Evolutionary conservation across 768 basidiomycete species (phyloP).

Genomic region (Tulasnella sp.): DNA sequence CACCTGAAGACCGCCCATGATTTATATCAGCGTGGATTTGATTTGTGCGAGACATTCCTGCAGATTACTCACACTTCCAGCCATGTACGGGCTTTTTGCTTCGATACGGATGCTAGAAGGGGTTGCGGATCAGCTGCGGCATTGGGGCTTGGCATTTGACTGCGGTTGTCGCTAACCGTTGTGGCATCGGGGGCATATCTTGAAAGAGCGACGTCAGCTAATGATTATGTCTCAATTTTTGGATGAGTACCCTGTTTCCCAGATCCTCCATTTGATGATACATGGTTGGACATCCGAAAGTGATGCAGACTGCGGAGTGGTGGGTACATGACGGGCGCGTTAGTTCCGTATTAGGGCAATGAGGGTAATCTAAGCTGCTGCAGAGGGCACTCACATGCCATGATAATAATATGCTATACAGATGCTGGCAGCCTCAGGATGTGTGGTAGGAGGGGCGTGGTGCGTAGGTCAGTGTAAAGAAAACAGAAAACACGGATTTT

Average conservation of each 20-base stretch:
- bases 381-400: too few species aligned
- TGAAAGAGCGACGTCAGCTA: conserved; percentile 18
- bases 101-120: conserved; percentile 43
- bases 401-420: too few species aligned
- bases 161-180: conserved; percentile 39
- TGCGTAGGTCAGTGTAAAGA: too few species aligned
- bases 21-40: neutral
- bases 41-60: neutral
- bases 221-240: too few species aligned
- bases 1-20: conserved; percentile 23
- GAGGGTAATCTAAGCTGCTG: too few species aligned
- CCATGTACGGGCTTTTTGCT: conserved; percentile 58
- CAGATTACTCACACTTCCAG: conserved; percentile 46
- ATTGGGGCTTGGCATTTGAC: neutral
- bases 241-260: too few species aligned
- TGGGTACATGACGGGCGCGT: too few species aligned
- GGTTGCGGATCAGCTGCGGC: neutral
- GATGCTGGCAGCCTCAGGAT: too few species aligned
- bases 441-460: too few species aligned
- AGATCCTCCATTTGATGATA: conserved; percentile 4
- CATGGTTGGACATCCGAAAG: conserved; percentile 10
- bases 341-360: too few species aligned
- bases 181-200: conserved; percentile 67
- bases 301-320: neutral
- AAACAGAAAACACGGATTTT: too few species aligned